Percentiles rank a stretch among this genome's conserved stretches.
Conservation (phyloP, 495 filamentous ascomycete genomes). For the Xylaria curta region DNA sequence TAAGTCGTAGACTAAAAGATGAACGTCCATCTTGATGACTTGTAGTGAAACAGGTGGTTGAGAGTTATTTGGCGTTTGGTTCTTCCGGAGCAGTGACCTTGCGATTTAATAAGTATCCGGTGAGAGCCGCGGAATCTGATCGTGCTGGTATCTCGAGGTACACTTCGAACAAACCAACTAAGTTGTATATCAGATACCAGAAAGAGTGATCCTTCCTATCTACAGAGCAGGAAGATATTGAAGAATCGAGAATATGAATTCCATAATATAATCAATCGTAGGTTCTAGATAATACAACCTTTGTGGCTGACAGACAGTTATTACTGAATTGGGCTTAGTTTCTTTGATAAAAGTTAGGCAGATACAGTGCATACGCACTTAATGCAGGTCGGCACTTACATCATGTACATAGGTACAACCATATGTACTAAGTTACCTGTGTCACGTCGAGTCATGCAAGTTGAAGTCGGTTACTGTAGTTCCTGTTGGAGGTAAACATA, state of each 20-base stretch:
- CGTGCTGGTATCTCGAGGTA: not conserved
- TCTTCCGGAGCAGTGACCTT: not conserved
- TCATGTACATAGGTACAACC: not conserved
- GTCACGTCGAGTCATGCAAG: not conserved
- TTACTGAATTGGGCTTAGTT: constrained; percentile 1
- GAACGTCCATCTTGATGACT: constrained; percentile 72
- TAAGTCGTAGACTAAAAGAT: constrained; percentile 93
- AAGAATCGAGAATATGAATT: not conserved
- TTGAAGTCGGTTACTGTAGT: not conserved
- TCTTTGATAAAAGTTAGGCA: constrained; percentile 4
- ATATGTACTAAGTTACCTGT: not conserved
- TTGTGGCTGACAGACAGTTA: not conserved
- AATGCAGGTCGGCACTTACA: not conserved
- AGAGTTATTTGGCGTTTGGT: not conserved
- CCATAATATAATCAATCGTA: no score
- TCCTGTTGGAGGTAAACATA: not conserved
- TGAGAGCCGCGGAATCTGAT: not conserved
- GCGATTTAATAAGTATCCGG: not conserved
- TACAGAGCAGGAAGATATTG: not conserved
- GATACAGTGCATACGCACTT: not conserved
- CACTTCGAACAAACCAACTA: not conserved
- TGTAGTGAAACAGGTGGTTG: not conserved
- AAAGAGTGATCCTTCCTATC: not conserved
- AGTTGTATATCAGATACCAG: not conserved
- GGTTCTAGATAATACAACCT: not conserved